phyloP scores from a whole-genome alignment of 257 asterid genomes.

The Galeopsis tetrahit region DNA sequence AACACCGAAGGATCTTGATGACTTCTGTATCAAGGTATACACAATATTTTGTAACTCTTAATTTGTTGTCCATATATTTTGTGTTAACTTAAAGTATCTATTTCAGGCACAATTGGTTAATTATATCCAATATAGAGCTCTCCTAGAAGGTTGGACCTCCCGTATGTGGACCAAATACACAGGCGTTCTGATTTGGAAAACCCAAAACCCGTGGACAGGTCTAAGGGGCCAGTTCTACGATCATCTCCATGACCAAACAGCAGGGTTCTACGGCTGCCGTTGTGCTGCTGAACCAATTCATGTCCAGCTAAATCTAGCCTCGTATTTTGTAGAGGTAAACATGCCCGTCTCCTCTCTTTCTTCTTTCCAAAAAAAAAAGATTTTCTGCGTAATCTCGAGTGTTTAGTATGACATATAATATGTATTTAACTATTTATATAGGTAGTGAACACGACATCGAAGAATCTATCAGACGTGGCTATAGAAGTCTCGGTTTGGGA shows the following conservation, averaged over 20 bases:
- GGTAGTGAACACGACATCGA: constrained; percentile 75
- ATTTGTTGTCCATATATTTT: not conserved
- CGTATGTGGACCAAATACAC: constrained; percentile 98
- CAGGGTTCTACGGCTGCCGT: constrained; percentile 98
- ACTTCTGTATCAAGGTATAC: constrained; percentile 89
- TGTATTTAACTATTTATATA: constrained; percentile 28
- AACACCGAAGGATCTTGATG: constrained; percentile 81
- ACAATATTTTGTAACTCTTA: constrained; percentile 18
- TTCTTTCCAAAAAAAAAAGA: not conserved
- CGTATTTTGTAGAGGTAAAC: constrained; percentile 79
- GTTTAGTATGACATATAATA: not conserved
- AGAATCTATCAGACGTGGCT: constrained; percentile 65
- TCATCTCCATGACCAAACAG: constrained; percentile 96
- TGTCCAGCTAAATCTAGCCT: constrained; percentile 83
- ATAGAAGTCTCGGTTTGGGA: constrained; percentile 87
- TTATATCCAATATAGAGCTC: constrained; percentile 95
- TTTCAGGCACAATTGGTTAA: constrained; percentile 92
- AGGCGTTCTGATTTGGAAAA: constrained; percentile 96
- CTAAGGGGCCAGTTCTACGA: constrained; percentile 96
- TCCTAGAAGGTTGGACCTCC: constrained; percentile 96
- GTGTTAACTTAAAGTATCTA: constrained; percentile 21
- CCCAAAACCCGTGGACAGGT: constrained; percentile 99
- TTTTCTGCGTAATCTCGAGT: not conserved
- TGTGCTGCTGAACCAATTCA: constrained; percentile 92
- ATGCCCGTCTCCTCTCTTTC: not conserved